Percentiles rank a stretch among this genome's conserved stretches.
Conservation (phyloP, 768 basidiomycete genomes). For the Russula dissimulans region DNA sequence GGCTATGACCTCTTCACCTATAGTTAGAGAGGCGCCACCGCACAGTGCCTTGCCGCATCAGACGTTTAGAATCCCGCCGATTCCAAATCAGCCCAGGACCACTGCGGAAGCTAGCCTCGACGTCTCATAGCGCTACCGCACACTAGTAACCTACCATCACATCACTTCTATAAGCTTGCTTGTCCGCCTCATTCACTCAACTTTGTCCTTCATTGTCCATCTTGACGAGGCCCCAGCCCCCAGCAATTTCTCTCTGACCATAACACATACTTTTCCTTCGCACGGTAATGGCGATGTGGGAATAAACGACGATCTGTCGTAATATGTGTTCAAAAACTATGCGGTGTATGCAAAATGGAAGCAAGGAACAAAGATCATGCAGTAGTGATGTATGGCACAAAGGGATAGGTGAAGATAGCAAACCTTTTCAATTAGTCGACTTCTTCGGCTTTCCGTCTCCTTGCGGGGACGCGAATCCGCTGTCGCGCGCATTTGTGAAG, state of each 20-base stretch:
- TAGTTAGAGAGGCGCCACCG: constrained; percentile 35
- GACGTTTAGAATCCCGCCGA: constrained; percentile 36
- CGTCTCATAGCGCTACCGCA: neutral
- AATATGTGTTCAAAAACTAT: neutral
- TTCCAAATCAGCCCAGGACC: constrained; percentile 21
- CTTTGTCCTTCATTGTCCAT: neutral
- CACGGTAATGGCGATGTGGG: neutral
- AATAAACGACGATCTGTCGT: neutral
- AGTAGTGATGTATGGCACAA: neutral
- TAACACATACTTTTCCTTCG: neutral
- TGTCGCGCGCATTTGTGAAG: constrained; percentile 29
- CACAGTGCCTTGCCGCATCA: constrained; percentile 48
- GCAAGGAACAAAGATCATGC: constrained; percentile 1
- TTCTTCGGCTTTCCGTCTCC: constrained; percentile 1
- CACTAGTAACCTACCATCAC: neutral
- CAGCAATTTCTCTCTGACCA: neutral
- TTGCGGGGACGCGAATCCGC: neutral
- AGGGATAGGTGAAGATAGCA: neutral
- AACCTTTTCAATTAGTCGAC: neutral
- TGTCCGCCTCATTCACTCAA: neutral
- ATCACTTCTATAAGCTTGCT: neutral
- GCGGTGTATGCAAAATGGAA: constrained; percentile 10
- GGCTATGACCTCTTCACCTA: neutral
- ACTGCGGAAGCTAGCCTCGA: constrained; percentile 17
- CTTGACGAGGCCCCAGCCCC: neutral